Evolutionary conservation across 768 basidiomycete genomes (phyloP).

Genomic region (Rhodotorula babjevae): DNA sequence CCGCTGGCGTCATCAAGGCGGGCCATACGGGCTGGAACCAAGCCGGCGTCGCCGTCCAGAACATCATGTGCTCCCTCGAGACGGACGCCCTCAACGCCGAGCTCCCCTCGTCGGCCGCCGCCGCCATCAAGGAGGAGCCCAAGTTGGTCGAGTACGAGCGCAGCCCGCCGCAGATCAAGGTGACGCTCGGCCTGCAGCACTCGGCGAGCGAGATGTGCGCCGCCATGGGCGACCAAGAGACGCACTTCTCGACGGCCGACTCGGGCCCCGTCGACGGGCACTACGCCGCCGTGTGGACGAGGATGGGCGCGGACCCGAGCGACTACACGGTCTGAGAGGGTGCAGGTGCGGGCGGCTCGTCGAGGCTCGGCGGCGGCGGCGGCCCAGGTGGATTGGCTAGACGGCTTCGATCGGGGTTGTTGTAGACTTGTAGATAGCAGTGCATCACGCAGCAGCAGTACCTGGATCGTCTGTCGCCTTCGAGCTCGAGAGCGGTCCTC

Average conservation of each 20-base stretch:
- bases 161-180: conserved; percentile 39
- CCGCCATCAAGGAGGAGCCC: neutral
- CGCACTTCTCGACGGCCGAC: conserved; percentile 4
- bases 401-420: neutral
- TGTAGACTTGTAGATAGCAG: neutral
- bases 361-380: too few species aligned
- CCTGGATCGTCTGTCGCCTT: too few species aligned
- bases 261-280: conserved; percentile 19
- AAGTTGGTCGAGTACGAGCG: conserved; percentile 25
- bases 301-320: neutral
- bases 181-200: conserved; percentile 33
- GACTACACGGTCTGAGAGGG: neutral
- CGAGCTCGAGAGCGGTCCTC: too few species aligned
- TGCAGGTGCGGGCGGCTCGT: too few species aligned
- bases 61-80: conserved; percentile 32
- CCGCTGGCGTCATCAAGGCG: conserved; percentile 42
- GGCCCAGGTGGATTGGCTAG: too few species aligned
- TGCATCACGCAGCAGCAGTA: neutral
- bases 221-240: conserved; percentile 17
- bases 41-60: conserved; percentile 36
- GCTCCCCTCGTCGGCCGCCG: too few species aligned
- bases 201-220: conserved; percentile 30
- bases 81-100: conserved; percentile 5
- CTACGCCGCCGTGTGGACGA: conserved; percentile 3
- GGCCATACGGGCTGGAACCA: conserved; percentile 43